Base-by-base conservation (phyloP, 169 alveolate species). In the Plasmodium vivax region DNA sequence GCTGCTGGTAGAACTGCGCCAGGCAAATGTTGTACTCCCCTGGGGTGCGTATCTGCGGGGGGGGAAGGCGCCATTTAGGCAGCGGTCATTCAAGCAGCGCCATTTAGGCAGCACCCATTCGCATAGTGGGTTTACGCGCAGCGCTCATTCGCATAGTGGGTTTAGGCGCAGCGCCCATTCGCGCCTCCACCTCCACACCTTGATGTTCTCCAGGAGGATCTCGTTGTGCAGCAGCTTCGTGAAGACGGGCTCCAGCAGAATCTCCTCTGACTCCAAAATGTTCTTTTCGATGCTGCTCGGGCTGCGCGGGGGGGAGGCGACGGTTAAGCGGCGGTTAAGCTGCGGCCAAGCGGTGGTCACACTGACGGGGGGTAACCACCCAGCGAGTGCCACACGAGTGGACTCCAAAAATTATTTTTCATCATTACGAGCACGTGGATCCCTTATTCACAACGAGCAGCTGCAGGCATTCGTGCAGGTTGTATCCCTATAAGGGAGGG, bases 21-120 rank as follows among this genome's bases (percentile, higher is more conserved):
- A 84, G 14, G 23, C 92, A 84, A 1, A 84, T 62, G 47, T 84
- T 84, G 34, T 84, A 84, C 38, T 84, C 92, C 16, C 92, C 92
- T n/a, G 82, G 73, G 32, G 12, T 84, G 5, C 10, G 38, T 84
- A 84, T 84, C 92, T 84, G 38, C 23, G 34, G 1, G 45, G 45
- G 16, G 51, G 51, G 45, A 6, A 8, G 14, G 75, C 16, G 14
- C 2, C 38, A 62, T 19, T 62, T 62, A n/a, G 16, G 0, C 4
- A 2, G 72, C 72, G 3, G 1, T 3, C 41, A 34, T 34, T 34
- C 41, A 34, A 34, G 2, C n/a, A 2, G 75, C 30, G 75, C 1
- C 16, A n/a, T n/a, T n/a, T n/a, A n/a, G n/a, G n/a, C n/a, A n/a
- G n/a, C n/a, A n/a, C n/a, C n/a, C 6, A 19, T 62, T n/a, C 38